Percentiles rank a stretch among this genome's conserved stretches.
Conservation (phyloP, 2,329 filamentous ascomycete genomes). For the Sporothrix luriei region DNA sequence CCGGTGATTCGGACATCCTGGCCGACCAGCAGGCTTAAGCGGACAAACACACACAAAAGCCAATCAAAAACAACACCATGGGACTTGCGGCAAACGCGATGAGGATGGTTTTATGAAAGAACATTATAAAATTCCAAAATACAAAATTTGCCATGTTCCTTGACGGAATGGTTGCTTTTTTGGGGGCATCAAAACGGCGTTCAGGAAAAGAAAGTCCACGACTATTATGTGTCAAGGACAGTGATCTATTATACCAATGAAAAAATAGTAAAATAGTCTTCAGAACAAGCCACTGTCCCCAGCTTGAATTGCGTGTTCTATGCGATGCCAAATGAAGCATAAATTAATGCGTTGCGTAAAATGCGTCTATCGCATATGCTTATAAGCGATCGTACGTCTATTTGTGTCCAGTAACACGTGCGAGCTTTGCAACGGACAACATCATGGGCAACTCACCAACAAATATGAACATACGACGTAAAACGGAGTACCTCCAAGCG, state of each 20-base stretch:
- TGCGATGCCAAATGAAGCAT: neutral
- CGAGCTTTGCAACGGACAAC: neutral
- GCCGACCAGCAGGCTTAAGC: constrained; percentile 69
- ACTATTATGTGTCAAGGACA: constrained; percentile 32
- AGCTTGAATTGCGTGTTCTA: neutral
- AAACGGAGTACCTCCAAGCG: too few relatives aligned
- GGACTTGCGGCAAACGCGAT: constrained; percentile 14
- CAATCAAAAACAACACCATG: neutral
- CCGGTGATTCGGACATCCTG: constrained; percentile 98
- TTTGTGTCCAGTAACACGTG: neutral
- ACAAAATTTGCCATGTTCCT: constrained; percentile 17
- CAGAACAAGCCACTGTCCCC: constrained; percentile 31
- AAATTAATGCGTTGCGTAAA: too few relatives aligned
- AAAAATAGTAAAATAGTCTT: constrained; percentile 31
- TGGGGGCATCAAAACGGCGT: constrained; percentile 46
- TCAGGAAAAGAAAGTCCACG: constrained; percentile 40
- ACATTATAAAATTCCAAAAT: constrained; percentile 20
- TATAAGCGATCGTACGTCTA: neutral
- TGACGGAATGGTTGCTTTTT: constrained; percentile 27
- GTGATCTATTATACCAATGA: constrained; percentile 31
- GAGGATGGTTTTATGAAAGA: constrained; percentile 19
- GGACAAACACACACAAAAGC: neutral
- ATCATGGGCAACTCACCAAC: neutral
- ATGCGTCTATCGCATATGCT: neutral
- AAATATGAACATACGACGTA: neutral